A percentile compares a stretch with the other conserved stretches of the same genome.
phyloP scores from a whole-genome alignment of 2,329 filamentous ascomycete species.

The Chalara sp. region DNA sequence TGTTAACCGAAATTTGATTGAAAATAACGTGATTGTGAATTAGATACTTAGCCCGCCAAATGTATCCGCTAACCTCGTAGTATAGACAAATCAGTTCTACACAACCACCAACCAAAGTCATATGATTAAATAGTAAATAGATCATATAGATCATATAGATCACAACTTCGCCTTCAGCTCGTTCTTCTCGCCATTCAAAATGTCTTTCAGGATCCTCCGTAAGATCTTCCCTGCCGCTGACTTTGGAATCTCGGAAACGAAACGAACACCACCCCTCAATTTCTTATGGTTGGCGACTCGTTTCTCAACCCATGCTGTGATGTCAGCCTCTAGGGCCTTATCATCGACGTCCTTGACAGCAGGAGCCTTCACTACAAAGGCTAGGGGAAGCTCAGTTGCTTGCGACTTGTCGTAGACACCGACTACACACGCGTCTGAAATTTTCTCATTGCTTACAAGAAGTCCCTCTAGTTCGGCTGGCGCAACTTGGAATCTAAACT shows the following conservation, averaged over 20 bases:
- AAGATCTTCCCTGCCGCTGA: conserved; percentile 50
- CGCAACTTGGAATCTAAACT: conserved; percentile 54
- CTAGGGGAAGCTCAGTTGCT: conserved; percentile 64
- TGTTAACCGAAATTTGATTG: too few relatives aligned
- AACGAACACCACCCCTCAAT: conserved; percentile 59
- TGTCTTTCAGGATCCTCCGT: conserved; percentile 35
- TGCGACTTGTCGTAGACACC: conserved; percentile 51
- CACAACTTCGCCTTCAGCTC: neutral
- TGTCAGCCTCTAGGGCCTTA: conserved; percentile 33
- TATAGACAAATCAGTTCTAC: too few relatives aligned
- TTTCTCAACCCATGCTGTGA: conserved; percentile 45
- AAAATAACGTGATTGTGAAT: too few relatives aligned
- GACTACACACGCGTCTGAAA: conserved; percentile 53
- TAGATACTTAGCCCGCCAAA: too few relatives aligned
- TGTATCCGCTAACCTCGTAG: too few relatives aligned
- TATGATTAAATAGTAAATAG: too few relatives aligned
- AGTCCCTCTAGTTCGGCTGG: conserved; percentile 55
- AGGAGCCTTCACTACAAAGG: conserved; percentile 46
- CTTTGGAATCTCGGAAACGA: conserved; percentile 62
- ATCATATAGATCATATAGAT: neutral
- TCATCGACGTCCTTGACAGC: conserved; percentile 22
- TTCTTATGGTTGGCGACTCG: conserved; percentile 59
- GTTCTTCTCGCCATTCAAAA: neutral
- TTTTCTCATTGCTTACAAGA: conserved; percentile 33
- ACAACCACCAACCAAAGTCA: too few relatives aligned